Percentiles rank a stretch among this genome's conserved stretches.
Conservation (phyloP, 2,329 filamentous ascomycete species). For the Penicillium frequentans region DNA sequence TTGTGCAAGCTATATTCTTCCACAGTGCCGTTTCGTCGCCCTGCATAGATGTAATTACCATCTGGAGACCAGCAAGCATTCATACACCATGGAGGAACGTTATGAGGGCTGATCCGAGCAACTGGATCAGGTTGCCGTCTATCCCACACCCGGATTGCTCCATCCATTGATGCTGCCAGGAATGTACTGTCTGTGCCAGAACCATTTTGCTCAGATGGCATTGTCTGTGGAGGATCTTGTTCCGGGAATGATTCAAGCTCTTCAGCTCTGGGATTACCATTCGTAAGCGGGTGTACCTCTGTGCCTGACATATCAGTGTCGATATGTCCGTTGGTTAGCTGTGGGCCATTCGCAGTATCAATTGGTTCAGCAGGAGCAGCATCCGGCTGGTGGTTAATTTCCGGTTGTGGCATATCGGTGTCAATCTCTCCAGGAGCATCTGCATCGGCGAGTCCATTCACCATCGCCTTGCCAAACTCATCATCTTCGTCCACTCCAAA, state of each 20-base stretch:
- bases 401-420: slow-evolving; percentile 17
- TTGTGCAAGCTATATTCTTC: slow-evolving; percentile 92
- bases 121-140: slow-evolving; percentile 70
- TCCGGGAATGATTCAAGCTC: slow-evolving; percentile 33
- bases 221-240: slow-evolving; percentile 26
- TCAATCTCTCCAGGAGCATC: slow-evolving; percentile 36
- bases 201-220: slow-evolving; percentile 46
- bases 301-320: slow-evolving; percentile 24
- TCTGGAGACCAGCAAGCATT: slow-evolving; percentile 95
- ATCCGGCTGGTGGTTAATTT: slow-evolving; percentile 14
- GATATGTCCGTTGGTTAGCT: slow-evolving; percentile 14
- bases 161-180: slow-evolving; percentile 66
- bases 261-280: slow-evolving; percentile 46
- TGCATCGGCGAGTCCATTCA: slow-evolving; percentile 46
- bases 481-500: slow-evolving; percentile 84
- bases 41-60: slow-evolving; percentile 92
- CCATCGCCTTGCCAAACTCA: slow-evolving; percentile 75
- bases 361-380: slow-evolving; percentile 7
- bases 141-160: slow-evolving; percentile 51
- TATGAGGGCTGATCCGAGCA: slow-evolving; percentile 72
- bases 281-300: slow-evolving; percentile 31
- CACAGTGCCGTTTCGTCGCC: slow-evolving; percentile 85
- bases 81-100: slow-evolving; percentile 95
- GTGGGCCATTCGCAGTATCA: slow-evolving; percentile 9
- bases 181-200: slow-evolving; percentile 71